Evolutionary conservation across 2,329 filamentous ascomycete genomes (phyloP), one percentile per base, ranked within the genome.

Genomic region (Diaporthe capsici): DNA sequence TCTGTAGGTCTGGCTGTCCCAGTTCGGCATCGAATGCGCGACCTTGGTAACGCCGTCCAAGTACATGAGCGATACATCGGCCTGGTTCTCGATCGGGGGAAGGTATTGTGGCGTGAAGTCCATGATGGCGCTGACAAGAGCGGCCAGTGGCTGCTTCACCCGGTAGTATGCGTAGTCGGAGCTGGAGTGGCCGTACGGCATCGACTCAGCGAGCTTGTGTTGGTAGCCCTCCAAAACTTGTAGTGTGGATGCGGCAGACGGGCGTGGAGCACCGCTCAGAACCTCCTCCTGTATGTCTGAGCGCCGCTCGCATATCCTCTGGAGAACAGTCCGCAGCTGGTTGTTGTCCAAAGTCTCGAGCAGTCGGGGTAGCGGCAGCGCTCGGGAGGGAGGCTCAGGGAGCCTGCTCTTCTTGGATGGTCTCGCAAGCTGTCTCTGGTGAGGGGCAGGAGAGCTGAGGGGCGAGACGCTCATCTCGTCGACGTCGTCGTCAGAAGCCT

Each of bases 31-130:
- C 53, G 92, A 90, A 84, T 99, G 96, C 74, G 98, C 94, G 74
- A 98, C 91, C 78, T 96, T 92, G 44, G 97, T 99, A 76, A 94
- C 96, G 61, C 93, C 94, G 79, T 99, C 95, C 34, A 99, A 90
- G 82, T 96, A 99, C 80, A 93, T 92, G 65, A 99, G 89, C 2
- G 96, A 98, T 20, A 93, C 90, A 42, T 93, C 92, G n/a, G 94
- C 88, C 82, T 98, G 96, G 2, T 91, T 88, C 86, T 99, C 97
- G 81, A 94, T 94, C 0, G 97, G 97, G 17, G 97, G 97, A 3
- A 99, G 91, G 81, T 98, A 99, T 83, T 98, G 95, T 5, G 95
- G 95, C 0, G 96, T 98, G 82, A 97, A 99, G 82, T 99, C 97
- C 83, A 94, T 93, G 60, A 99, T 89, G 58, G 97, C 95, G 76